Evolutionary conservation across 2,329 filamentous ascomycete genomes (phyloP).

Genomic region (Cladosporium sp.): DNA sequence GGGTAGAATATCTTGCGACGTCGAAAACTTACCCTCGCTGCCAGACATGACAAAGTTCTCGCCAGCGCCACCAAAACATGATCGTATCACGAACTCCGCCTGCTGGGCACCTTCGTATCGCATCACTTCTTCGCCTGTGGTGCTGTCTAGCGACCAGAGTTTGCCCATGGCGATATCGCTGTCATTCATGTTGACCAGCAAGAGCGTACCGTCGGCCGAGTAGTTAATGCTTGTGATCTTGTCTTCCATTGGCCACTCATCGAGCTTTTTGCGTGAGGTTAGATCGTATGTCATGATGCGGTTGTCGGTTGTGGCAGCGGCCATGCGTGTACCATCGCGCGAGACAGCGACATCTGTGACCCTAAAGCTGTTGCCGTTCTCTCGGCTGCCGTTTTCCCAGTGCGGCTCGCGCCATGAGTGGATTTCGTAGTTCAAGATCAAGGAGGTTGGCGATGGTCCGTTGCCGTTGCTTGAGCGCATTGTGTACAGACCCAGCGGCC

Average conservation of each 20-base stretch:
- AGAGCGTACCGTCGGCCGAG: constrained; percentile 74
- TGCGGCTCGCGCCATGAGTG: constrained; percentile 51
- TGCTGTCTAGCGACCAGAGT: constrained; percentile 76
- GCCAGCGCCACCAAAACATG: constrained; percentile 81
- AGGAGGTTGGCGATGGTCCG: constrained; percentile 5
- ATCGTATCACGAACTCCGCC: constrained; percentile 76
- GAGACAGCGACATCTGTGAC: constrained; percentile 86
- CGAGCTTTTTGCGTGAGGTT: constrained; percentile 52
- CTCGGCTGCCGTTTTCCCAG: constrained; percentile 27
- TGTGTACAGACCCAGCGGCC: constrained; percentile 63
- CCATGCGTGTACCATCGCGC: constrained; percentile 74
- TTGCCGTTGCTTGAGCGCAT: constrained; percentile 24
- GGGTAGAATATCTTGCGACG: too few species aligned
- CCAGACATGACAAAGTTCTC: constrained; percentile 92
- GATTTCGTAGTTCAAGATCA: constrained; percentile 34
- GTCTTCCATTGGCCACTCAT: constrained; percentile 70
- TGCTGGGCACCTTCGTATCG: constrained; percentile 76
- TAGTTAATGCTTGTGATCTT: constrained; percentile 79
- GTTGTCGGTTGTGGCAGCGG: constrained; percentile 71
- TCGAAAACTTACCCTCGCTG: constrained; percentile 68
- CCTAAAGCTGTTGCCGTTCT: constrained; percentile 63
- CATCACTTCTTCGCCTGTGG: constrained; percentile 69
- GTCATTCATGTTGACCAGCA: constrained; percentile 80
- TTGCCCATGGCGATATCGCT: constrained; percentile 51
- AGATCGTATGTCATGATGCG: constrained; percentile 83